These are phyloP conservation scores for Saccharomyces hybrid DNA, from an alignment of 1,139 yeast species.

Conservation along the genomic window DNA sequence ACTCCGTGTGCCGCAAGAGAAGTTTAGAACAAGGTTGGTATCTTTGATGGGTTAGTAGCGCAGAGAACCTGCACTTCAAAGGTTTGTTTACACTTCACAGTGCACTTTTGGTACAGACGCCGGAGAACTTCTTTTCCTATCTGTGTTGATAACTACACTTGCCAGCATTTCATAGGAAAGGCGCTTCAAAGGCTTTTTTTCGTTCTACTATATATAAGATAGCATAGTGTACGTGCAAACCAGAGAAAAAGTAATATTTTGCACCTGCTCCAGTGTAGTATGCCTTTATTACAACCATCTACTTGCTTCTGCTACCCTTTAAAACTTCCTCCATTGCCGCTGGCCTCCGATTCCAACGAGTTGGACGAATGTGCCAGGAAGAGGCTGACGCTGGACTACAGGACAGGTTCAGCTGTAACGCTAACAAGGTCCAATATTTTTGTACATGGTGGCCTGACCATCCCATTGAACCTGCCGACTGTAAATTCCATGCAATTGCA, in stretches of 20 bases:
- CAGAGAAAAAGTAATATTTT: not conserved
- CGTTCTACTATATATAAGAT: not conserved
- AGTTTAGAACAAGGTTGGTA: not conserved
- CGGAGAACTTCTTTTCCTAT: too few species aligned
- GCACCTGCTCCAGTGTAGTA: conserved; percentile 6
- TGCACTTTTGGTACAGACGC: too few species aligned
- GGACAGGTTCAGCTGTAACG: conserved; percentile 62
- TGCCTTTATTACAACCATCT: conserved; percentile 36
- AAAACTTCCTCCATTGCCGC: conserved; percentile 25
- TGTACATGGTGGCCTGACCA: conserved; percentile 58
- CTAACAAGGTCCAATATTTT: conserved; percentile 55
- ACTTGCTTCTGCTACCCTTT: conserved; percentile 31
- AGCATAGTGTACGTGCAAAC: not conserved
- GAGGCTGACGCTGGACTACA: conserved; percentile 39
- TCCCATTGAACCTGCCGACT: conserved; percentile 45
- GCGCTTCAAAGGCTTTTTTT: not conserved
- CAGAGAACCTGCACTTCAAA: too few species aligned
- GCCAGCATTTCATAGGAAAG: not conserved
- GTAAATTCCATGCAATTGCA: conserved; percentile 33
- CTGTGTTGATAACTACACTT: not conserved
- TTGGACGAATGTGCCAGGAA: conserved; percentile 20
- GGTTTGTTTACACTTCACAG: too few species aligned
- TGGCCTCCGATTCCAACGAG: conserved; percentile 5
- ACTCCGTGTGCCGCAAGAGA: not conserved
- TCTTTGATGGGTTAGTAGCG: not conserved